Evolutionary conservation across 2,329 filamentous ascomycete genomes (phyloP), one percentile per base, ranked within the genome.

Genomic region (Fusarium globosum): DNA sequence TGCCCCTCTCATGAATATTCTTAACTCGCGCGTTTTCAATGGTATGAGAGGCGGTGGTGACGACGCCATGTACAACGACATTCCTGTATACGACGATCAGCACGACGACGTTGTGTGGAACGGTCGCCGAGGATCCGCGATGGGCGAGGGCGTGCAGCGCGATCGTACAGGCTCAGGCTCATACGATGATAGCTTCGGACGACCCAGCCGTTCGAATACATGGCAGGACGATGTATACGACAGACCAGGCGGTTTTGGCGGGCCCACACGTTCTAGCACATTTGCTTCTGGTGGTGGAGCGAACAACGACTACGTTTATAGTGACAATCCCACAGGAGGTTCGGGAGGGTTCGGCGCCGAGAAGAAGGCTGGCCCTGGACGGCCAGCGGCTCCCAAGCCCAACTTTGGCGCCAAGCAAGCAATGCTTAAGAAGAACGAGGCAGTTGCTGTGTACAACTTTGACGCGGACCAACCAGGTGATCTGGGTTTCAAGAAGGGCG

Each of bases 401-500:
- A 91, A 94, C 59, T 97, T 97, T 79, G 86, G 83, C 18, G 86
- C 85, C 76, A 82, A 81, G 71, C 90, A 90, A 82, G 85, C 88
- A 55, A 70, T 85, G 68, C 79, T 91, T 68, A 89, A 87, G 80
- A 87, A 89, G 75, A 95, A 98, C 76, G 94, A 98, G 83, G 96
- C 95, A 0, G 87, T 98, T 26, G 96, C 96, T 6, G 87, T 98
- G 71, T 98, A 93, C 83, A 97, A 94, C 5, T 99, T 99, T 80
- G 96, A 98, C 72, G 92, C 95, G 1, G 96, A 97, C 78, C 95
- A 98, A 82, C 91, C 94, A 1, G 96, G 96, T 9, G 96, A 99
- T 81, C 82, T 98, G 64, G 94, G 92, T 0, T 99, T 99, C 84
- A 97, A 97, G 86, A 99, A 99, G 87, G 96, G 96, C 26, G 96